Evolutionary conservation across 768 basidiomycete species (phyloP).

Genomic region (Calocybe indica): DNA sequence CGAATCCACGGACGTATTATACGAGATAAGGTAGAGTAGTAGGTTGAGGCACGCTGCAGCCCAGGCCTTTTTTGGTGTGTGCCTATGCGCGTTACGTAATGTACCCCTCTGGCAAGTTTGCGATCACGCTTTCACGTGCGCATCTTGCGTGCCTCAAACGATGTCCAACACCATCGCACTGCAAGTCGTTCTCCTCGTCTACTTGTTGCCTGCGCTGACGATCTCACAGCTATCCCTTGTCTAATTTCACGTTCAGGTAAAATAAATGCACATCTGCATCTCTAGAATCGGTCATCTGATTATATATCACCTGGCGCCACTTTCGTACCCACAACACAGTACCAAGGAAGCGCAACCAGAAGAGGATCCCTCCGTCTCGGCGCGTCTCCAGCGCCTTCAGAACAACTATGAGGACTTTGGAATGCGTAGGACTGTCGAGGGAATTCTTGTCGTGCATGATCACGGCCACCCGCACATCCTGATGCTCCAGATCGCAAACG

Average conservation of each 20-base stretch:
- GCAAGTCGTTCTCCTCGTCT: conserved; percentile 20
- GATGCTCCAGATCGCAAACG: conserved; percentile 97
- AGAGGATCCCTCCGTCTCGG: conserved; percentile 94
- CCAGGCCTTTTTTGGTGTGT: too few relatives aligned
- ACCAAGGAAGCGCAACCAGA: conserved; percentile 96
- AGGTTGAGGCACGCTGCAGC: too few relatives aligned
- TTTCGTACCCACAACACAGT: conserved; percentile 31
- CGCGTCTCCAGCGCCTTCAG: conserved; percentile 88
- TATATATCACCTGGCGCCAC: conserved; percentile 5
- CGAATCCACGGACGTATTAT: too few relatives aligned
- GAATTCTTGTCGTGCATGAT: conserved; percentile 86
- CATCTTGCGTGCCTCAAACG: conserved; percentile 7
- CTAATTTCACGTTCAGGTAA: conserved; percentile 90
- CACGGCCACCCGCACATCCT: conserved; percentile 97
- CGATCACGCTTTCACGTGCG: conserved; percentile 8
- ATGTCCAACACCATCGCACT: conserved; percentile 52
- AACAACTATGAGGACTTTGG: conserved; percentile 97
- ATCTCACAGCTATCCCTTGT: conserved; percentile 64
- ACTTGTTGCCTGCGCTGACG: conserved; percentile 2
- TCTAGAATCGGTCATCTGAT: background rate
- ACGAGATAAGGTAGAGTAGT: too few relatives aligned
- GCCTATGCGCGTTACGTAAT: too few relatives aligned
- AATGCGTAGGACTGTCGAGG: conserved; percentile 94
- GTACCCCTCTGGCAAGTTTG: too few relatives aligned
- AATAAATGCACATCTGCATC: background rate